Percentiles rank a stretch among this genome's conserved stretches.
Conservation (phyloP, 768 basidiomycete species). For the Leccinum obscurum region DNA sequence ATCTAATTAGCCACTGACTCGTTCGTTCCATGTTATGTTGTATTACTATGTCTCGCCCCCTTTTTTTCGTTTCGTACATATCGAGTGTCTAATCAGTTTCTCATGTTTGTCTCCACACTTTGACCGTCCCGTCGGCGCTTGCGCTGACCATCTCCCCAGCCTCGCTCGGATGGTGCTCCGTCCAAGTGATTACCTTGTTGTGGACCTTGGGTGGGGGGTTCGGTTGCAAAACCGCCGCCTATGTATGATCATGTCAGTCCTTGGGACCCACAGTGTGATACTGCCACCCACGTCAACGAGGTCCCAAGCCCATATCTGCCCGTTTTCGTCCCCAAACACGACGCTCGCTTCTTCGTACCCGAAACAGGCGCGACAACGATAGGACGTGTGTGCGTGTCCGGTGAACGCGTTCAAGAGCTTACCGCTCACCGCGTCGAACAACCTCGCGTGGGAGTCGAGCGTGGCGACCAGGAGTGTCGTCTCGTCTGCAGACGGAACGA, state of each 20-base stretch:
- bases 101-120: slow-evolving; percentile 73
- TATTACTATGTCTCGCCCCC: slow-evolving; percentile 16
- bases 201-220: slow-evolving; percentile 80
- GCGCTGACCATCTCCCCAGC: slow-evolving; percentile 84
- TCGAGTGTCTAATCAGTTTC: not conserved
- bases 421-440: slow-evolving; percentile 84
- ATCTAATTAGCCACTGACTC: slow-evolving; percentile 16
- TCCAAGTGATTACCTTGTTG: slow-evolving; percentile 86
- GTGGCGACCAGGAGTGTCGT: slow-evolving; percentile 82
- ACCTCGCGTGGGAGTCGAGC: slow-evolving; percentile 80
- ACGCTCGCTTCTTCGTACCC: slow-evolving; percentile 81
- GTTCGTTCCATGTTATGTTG: slow-evolving; percentile 20
- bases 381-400: slow-evolving; percentile 73
- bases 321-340: slow-evolving; percentile 88
- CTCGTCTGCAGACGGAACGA: slow-evolving; percentile 75
- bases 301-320: slow-evolving; percentile 91
- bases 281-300: slow-evolving; percentile 70
- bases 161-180: slow-evolving; percentile 84
- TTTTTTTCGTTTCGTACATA: not conserved
- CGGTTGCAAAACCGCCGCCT: slow-evolving; percentile 73
- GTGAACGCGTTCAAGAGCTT: slow-evolving; percentile 82
- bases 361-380: slow-evolving; percentile 81
- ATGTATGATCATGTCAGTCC: slow-evolving; percentile 8
- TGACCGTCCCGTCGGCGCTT: slow-evolving; percentile 88
- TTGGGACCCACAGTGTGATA: not conserved